Base-by-base conservation (phyloP, 192 early-diverging fungal species). In the Phycomyces nitens region DNA sequence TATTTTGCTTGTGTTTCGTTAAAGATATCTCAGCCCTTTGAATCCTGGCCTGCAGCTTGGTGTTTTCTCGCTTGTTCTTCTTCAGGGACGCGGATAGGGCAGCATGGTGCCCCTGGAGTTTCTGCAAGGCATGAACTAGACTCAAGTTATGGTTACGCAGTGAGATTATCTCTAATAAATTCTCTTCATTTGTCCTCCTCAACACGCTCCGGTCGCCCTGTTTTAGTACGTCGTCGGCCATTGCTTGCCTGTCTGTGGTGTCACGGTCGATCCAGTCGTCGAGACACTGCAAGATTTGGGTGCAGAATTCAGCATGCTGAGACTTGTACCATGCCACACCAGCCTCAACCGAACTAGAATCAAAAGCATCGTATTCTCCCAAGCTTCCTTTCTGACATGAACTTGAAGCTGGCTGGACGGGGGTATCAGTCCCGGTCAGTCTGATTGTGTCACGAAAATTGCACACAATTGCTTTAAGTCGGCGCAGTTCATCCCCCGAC, bases 111-210 rank as follows among this genome's bases (percentile, higher is more conserved):
- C 12, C 44, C 44, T 47, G 44, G 18, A 47, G 44, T 47, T 47
- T 47, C 44, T 47, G 44, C 44, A 47, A 47, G 18, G 44, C 44
- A 47, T 47, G 44, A 47, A 47, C 44, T 47, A 47, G 44, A 47
- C 44, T 47, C 12, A 18, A n/a, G 44, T 47, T 47, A 2, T 47
- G 44, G 44, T 47, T 47, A 47, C 44, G 44, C 44, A 47, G 11
- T 18, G 44, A 47, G 44, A 18, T 47, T 14, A 11, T 47, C 18
- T 47, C 44, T 47, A 47, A 47, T 47, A 11, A 47, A 18, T 3
- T 47, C 18, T 47, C 44, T 47, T 47, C 18, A 47, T 47, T 18
- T 47, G 44, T 47, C 12, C 15, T 47, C 15, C 18, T 11, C 18
- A 47, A 11, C 44, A 47, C 44, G 44, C 44, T 18, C 44, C 44